Percentiles rank a stretch among this genome's conserved stretches.
phyloP scores from a whole-genome alignment of 371 early-diverging fungal species.

The Mucor circinelloides region DNA sequence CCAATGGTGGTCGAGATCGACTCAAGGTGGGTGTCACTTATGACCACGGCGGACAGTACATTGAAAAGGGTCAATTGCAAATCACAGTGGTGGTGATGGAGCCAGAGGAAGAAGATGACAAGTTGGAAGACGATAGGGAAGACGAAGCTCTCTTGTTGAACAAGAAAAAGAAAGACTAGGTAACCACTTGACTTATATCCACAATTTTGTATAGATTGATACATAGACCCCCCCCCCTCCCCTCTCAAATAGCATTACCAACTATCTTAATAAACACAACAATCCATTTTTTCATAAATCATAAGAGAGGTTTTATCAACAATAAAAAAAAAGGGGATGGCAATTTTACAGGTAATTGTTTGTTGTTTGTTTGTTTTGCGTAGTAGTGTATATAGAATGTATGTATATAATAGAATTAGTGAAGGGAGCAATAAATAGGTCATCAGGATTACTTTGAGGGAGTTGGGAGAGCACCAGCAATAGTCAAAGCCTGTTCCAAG shows the following conservation, averaged over 20 bases:
- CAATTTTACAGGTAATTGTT: no score
- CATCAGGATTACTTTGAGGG: constrained; percentile 8
- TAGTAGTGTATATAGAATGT: no score
- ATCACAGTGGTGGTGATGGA: constrained; percentile 41
- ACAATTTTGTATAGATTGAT: neutral
- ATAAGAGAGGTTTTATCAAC: no score
- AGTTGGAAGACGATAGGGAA: neutral
- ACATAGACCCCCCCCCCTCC: no score
- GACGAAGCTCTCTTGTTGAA: neutral
- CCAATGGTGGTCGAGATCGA: constrained; percentile 48
- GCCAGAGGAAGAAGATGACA: constrained; percentile 38
- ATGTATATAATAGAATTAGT: no score
- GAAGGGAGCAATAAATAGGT: no score
- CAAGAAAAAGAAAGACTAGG: neutral
- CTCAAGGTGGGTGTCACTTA: constrained; percentile 29
- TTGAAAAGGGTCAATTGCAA: constrained; percentile 13
- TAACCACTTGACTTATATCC: neutral
- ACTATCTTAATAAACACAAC: no score
- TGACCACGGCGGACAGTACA: constrained; percentile 10
- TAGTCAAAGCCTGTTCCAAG: constrained; percentile 73
- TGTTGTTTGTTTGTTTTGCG: no score
- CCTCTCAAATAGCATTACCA: no score
- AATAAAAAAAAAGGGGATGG: no score
- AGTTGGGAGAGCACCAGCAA: constrained; percentile 66
- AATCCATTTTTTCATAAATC: no score